Evolutionary conservation across 163 green algal species (phyloP).

Genomic region (Scenedesmus sp.): DNA sequence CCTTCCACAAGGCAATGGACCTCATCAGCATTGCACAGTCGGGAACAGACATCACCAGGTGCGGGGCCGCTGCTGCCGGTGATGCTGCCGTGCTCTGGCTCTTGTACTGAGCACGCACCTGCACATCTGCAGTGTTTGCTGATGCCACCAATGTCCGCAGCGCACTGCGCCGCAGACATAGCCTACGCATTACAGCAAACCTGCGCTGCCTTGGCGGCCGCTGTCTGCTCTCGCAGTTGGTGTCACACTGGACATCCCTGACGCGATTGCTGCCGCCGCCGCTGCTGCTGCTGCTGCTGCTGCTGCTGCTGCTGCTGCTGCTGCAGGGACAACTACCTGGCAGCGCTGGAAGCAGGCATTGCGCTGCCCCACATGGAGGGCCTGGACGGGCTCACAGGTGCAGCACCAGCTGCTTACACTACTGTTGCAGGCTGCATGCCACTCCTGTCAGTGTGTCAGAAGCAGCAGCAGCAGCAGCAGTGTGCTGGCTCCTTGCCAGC

Average conservation of each 20-base stretch:
- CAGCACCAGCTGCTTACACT: background rate
- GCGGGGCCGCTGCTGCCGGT: background rate
- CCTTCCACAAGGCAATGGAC: conserved; percentile 94
- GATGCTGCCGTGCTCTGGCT: background rate
- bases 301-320: conserved; percentile 1
- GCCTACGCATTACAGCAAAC: too few species aligned
- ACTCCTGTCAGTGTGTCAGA: background rate
- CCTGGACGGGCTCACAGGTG: conserved; percentile 42
- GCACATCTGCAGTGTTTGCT: background rate
- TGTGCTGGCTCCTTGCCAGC: too few species aligned
- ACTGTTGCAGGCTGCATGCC: background rate
- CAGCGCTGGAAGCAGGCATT: conserved; percentile 54
- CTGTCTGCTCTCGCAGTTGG: too few species aligned
- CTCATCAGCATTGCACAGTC: conserved; percentile 88
- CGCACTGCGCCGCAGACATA: background rate
- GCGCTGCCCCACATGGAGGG: conserved; percentile 50
- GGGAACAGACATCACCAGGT: conserved; percentile 52
- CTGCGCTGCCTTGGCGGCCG: background rate
- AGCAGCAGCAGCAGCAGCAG: background rate
- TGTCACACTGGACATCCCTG: too few species aligned
- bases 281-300: background rate
- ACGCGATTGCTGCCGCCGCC: background rate
- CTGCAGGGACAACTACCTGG: conserved; percentile 61
- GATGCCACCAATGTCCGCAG: background rate
- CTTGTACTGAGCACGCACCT: background rate